Evolutionary conservation across 306 rosid genomes (phyloP), one percentile per base, ranked within the genome.

Genomic region (Mimosa bimucronata): DNA sequence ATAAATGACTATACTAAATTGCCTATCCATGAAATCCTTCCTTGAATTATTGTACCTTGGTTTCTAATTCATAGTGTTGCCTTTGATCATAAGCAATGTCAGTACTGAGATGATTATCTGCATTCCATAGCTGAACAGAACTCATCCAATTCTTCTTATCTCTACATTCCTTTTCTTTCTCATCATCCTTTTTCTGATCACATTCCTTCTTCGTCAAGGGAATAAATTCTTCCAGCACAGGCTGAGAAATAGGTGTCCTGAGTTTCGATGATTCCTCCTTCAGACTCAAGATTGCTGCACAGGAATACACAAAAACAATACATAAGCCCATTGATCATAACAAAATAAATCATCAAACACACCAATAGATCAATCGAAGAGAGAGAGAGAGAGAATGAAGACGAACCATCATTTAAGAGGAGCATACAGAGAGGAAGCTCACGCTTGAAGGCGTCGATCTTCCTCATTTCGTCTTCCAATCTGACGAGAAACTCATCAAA

Each of bases 71-170:
- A 13, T 77, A 62, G 71, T 77, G 85, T 45, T 66, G 88, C 53
- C 80, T 89, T 34, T 68, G 77, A 76, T 88, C 86, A 45, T 29
- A 79, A 45, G 84, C 74, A 76, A 48, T 38, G 75, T 70, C 79
- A 15, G 67, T 68, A 13, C 74, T 76, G 34, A 42, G 42, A 65
- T 16, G 14, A 66, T 18, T 66, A 66, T 15, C 45, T n/a, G 84
- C 81, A 75, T 88, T 95, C 98, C 98, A 95, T 3, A 95, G 91
- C 96, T 92, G 98, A 78, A 95, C 97, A 34, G 98, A 92, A 79
- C 98, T 95, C 98, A 95, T 89, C 98, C 98, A 95, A 73, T 83
- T 88, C 92, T 87, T 92, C 92, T 95, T 95, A 78, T 95, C 98
- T 76, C 80, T 86, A 80, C 78, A 85, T 79, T 91, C 97, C 37